A percentile compares a stretch with the other conserved stretches of the same genome.
phyloP scores from a whole-genome alignment of 2,329 filamentous ascomycete genomes.

The Verticillium tricorpus region DNA sequence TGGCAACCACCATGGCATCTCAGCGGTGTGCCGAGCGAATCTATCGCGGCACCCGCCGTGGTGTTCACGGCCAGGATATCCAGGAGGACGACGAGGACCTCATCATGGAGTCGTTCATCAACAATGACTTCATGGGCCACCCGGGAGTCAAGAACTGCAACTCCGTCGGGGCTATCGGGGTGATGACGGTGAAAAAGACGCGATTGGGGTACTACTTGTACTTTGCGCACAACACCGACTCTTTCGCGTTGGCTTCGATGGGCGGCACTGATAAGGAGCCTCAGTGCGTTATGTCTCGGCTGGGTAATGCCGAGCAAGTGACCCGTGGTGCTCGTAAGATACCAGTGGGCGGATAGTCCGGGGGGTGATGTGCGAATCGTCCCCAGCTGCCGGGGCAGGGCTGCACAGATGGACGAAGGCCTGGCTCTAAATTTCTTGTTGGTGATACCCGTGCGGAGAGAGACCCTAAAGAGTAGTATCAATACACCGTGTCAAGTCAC shows the following conservation, averaged over 20 bases:
- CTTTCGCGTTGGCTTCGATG: constrained; percentile 84
- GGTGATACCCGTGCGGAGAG: background rate
- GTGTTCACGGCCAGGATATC: constrained; percentile 55
- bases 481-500: background rate
- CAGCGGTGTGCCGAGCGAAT: constrained; percentile 81
- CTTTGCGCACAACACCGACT: constrained; percentile 95
- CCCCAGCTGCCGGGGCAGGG: background rate
- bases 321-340: constrained; percentile 52
- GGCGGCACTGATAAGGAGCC: constrained; percentile 70
- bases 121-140: constrained; percentile 89
- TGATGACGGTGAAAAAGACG: constrained; percentile 85
- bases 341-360: constrained; percentile 12
- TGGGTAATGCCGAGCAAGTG: constrained; percentile 46
- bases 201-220: constrained; percentile 74
- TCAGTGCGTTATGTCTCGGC: constrained; percentile 83
- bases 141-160: constrained; percentile 76
- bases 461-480: background rate
- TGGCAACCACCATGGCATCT: constrained; percentile 92
- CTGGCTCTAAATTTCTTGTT: background rate
- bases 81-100: constrained; percentile 72
- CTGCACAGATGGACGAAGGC: background rate
- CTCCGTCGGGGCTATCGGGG: constrained; percentile 82
- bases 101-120: constrained; percentile 70
- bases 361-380: background rate
- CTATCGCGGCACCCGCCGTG: constrained; percentile 64